phyloP scores from a whole-genome alignment of 306 rosid genomes.

The Medicago lupulina region DNA sequence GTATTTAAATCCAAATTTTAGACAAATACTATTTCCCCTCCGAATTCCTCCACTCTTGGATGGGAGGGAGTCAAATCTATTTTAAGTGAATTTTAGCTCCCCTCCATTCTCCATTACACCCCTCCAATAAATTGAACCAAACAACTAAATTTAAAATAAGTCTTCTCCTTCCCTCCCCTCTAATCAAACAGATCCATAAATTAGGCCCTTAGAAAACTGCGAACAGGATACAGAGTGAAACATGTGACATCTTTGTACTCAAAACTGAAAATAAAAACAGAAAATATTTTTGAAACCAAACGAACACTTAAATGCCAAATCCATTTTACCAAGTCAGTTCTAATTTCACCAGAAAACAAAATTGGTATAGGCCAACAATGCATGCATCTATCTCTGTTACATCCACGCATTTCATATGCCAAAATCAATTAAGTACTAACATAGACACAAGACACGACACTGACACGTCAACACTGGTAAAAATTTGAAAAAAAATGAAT shows the following conservation, averaged over 20 bases:
- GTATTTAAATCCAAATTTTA: neutral
- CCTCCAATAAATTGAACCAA: neutral
- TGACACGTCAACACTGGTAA: too few species aligned
- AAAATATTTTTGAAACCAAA: neutral
- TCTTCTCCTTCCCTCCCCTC: neutral
- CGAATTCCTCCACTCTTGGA: neutral
- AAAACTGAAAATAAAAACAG: neutral
- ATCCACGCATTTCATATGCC: too few species aligned
- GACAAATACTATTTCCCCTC: neutral
- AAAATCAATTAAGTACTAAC: neutral
- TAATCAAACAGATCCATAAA: neutral
- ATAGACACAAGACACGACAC: too few species aligned
- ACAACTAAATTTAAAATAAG: neutral
- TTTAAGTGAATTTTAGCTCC: neutral
- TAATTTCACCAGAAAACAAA: neutral
- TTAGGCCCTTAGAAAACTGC: neutral
- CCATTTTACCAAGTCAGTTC: neutral
- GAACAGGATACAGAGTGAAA: neutral
- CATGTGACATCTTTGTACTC: neutral
- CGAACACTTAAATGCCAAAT: neutral
- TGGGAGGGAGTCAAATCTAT: neutral
- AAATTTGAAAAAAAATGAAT: too few species aligned
- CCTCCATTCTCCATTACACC: neutral
- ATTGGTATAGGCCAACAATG: conserved; percentile 1
- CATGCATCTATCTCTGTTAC: too few species aligned